These are phyloP conservation scores for Populus alba DNA, from an alignment of 345 rosid genomes.

Conservation along the genomic window DNA sequence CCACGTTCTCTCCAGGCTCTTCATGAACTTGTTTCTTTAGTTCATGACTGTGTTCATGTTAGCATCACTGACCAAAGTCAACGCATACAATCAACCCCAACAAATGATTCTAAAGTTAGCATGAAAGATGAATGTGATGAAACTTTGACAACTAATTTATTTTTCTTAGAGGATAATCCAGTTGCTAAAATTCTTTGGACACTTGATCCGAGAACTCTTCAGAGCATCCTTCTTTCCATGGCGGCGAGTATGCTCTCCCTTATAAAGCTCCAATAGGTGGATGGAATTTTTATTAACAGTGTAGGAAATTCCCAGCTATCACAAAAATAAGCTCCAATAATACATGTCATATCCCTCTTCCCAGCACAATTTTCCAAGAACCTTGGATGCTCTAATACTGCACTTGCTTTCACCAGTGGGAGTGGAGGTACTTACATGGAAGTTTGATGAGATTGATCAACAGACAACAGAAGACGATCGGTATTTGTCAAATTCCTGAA, in stretches of 20 bases:
- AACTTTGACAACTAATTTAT: slow-evolving; percentile 20
- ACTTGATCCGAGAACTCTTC: slow-evolving; percentile 51
- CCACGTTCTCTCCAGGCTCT: slow-evolving; percentile 52
- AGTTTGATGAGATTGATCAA: slow-evolving; percentile 77
- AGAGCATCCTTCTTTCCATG: slow-evolving; percentile 60
- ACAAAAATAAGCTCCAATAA: background rate
- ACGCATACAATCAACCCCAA: slow-evolving; percentile 29
- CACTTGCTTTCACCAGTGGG: slow-evolving; percentile 84
- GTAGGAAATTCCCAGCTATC: background rate
- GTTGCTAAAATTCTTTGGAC: slow-evolving; percentile 68
- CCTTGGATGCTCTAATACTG: slow-evolving; percentile 72
- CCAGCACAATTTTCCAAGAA: slow-evolving; percentile 87
- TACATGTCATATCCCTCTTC: slow-evolving; percentile 17
- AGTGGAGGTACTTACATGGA: slow-evolving; percentile 76
- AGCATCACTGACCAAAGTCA: slow-evolving; percentile 41
- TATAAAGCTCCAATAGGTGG: slow-evolving; percentile 1
- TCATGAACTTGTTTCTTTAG: slow-evolving; percentile 71
- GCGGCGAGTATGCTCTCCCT: slow-evolving; percentile 46
- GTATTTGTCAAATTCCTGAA: slow-evolving; percentile 27
- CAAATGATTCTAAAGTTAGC: slow-evolving; percentile 27
- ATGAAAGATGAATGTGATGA: slow-evolving; percentile 25
- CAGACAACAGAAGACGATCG: slow-evolving; percentile 56
- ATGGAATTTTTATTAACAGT: slow-evolving; percentile 14
- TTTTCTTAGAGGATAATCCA: slow-evolving; percentile 60
- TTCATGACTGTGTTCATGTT: slow-evolving; percentile 48